Evolutionary conservation across 208 protist species (phyloP).

Genomic region (Leishmania tarentolae): DNA sequence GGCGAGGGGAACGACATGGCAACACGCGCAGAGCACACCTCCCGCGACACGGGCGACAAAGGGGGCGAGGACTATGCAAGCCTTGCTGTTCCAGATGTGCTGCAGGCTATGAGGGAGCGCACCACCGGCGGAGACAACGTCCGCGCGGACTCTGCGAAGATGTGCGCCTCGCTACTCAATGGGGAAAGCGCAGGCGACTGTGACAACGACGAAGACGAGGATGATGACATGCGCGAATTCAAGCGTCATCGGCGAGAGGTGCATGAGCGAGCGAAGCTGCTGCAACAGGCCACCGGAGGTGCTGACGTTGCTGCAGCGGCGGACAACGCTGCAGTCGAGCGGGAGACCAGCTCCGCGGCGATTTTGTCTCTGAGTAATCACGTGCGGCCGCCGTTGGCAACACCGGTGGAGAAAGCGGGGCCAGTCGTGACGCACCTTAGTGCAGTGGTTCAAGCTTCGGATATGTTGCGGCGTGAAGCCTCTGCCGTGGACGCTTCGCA

Average conservation of each 20-base stretch:
- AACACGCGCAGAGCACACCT: background rate
- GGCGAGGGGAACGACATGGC: background rate
- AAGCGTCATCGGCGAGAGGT: slow-evolving; percentile 43
- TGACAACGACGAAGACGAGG: slow-evolving; percentile 32
- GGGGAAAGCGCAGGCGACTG: slow-evolving; percentile 21
- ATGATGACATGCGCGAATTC: slow-evolving; percentile 68
- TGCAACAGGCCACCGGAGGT: background rate
- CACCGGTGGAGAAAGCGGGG: background rate
- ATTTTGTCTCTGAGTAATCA: background rate
- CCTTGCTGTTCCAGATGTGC: background rate
- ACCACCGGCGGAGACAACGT: background rate
- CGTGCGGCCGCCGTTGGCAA: background rate
- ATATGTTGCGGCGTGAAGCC: slow-evolving; percentile 24
- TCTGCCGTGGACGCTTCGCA: background rate
- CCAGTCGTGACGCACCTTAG: slow-evolving; percentile 4
- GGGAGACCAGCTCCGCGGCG: background rate
- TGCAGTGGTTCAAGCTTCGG: slow-evolving; percentile 26
- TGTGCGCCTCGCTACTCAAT: background rate
- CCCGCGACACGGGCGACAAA: background rate
- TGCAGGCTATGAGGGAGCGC: background rate
- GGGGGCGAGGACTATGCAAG: background rate
- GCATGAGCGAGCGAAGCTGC: slow-evolving; percentile 15
- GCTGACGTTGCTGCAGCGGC: background rate
- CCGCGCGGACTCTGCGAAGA: background rate
- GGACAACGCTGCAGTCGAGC: background rate